Evolutionary conservation across 495 filamentous ascomycete species (phyloP), one percentile per base, ranked within the genome.

Genomic region (Cercophora sp.): DNA sequence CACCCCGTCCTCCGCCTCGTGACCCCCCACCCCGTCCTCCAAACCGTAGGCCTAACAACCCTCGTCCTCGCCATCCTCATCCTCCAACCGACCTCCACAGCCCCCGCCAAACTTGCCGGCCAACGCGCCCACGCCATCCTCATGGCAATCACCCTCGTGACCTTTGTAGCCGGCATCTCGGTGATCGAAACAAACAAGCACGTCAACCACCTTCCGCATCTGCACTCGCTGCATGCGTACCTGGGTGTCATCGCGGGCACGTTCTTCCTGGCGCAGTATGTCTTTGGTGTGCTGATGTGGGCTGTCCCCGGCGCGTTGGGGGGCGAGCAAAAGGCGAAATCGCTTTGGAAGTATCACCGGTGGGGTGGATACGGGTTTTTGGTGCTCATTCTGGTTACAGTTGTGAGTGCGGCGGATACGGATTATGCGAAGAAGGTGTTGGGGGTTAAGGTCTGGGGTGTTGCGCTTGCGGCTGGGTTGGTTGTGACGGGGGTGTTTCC

Each of bases 271-370:
- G 50, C 86, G 4, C 92, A 97, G 66, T 85, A 87, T 23, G 29
- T 82, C 1, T 78, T 93, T 51, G 92, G 92, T 9, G 78, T 95
- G 22, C 83, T 86, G 15, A 86, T 90, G 64, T 95, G 82, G 71
- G 89, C 79, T 48, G 58, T 79, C 4, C 91, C 91, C 0, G 52
- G 55, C 0, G 49, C 95, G 0, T 88, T 89, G 53, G 91, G 91
- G 16, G 82, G 88, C 54, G 83, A 83, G 49, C 84, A 87, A 20
- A 85, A 81, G 1, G 92, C 89, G 24, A 94, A 91, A 76, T 73
- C 69, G 29, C 56, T 93, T 26, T 97, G 91, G 72, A 96, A 95
- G 64, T 96, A 91, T 59, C 92, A 96, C 67, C 82, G 92, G 11
- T 69, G 75, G 50, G 74, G 72, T n/a, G 92, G 92, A 15, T 97